Conservation (phyloP, 306 rosid species). For the Fragaria iinumae region DNA sequence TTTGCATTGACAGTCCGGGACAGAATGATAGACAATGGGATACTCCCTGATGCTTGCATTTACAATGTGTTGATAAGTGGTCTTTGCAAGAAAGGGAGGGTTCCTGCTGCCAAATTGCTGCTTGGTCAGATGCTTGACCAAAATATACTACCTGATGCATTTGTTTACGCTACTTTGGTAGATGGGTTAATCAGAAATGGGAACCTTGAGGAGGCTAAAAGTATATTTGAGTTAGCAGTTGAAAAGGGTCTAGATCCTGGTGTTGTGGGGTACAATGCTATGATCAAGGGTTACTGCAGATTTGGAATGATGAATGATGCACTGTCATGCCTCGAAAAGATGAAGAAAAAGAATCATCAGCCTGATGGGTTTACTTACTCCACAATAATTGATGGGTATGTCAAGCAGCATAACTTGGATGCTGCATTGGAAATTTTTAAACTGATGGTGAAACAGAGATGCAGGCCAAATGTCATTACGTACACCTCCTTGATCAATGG, state of each 20-base stretch:
- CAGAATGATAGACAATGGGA: slow-evolving; percentile 68
- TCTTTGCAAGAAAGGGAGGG: slow-evolving; percentile 68
- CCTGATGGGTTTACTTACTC: slow-evolving; percentile 77
- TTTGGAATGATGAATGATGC: slow-evolving; percentile 72
- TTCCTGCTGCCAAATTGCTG: slow-evolving; percentile 63
- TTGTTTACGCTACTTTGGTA: slow-evolving; percentile 67
- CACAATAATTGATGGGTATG: slow-evolving; percentile 74
- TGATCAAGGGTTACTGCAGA: slow-evolving; percentile 81
- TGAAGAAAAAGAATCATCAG: slow-evolving; percentile 40
- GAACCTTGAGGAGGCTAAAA: slow-evolving; percentile 55
- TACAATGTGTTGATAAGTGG: slow-evolving; percentile 83
- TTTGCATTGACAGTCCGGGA: slow-evolving; percentile 54
- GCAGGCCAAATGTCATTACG: slow-evolving; percentile 69
- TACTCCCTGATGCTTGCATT: slow-evolving; percentile 71
- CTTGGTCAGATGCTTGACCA: slow-evolving; percentile 76
- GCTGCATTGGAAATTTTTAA: slow-evolving; percentile 61
- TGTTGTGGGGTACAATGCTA: slow-evolving; percentile 70
- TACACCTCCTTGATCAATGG: slow-evolving; percentile 77
- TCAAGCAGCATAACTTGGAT: slow-evolving; percentile 58
- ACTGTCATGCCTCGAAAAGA: slow-evolving; percentile 44
- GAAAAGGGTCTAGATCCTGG: slow-evolving; percentile 57
- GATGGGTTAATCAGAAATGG: slow-evolving; percentile 62
- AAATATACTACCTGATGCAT: slow-evolving; percentile 63
- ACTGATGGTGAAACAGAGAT: slow-evolving; percentile 57
- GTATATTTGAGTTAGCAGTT: slow-evolving; percentile 46